Base-by-base conservation (phyloP, 2,329 filamentous ascomycete genomes). In the Plectosphaerella plurivora region DNA sequence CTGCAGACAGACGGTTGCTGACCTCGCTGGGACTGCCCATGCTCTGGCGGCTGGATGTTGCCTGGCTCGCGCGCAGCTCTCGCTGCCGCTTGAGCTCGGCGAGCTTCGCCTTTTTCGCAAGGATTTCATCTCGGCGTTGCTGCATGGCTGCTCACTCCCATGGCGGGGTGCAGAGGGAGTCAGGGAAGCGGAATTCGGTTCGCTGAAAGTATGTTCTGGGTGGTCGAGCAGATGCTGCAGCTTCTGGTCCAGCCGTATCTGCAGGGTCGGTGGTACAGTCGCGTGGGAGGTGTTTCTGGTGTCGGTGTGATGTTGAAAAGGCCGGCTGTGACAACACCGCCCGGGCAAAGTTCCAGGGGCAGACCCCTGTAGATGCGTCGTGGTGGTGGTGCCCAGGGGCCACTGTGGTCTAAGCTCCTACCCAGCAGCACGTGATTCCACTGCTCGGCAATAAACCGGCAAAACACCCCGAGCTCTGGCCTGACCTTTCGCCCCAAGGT, bases 71-170 rank as follows among this genome's bases (percentile, higher is more conserved):
- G 54, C 92, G 83, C 61, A 93, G 75, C 69, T 95, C 91, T 62
- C 94, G 84, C 74, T 97, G 91, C 57, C 89, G 84, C 76, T 96
- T 97, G 59, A 99, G 82, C 79, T 97, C 94, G 48, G 90, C 92
- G 63, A 99, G 90, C 78, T 94, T 97, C 57, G 92, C 93, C 78
- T 90, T 93, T 76, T 99, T 99, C 61, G 91, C 92, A 63, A 94
- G 78, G 61, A 99, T 96, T 77, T 99, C 94, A 77, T 96, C 91
- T 76, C 91, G 88, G 63, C 92, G 88, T 79, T 92, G 87, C 74
- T 87, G 84, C 78, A 87, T 87, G 60, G 65, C 73, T 67, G 63
- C 62, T 65, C 63, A 70, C 64, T 70, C 75, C 73, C 78, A 81
- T 81, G 53, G 68, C 75, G 71, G 67, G 71, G 69, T 12, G 37